These are phyloP conservation scores for Sugiyamaella sp. DNA, from an alignment of 1,139 yeast species.

Conservation along the genomic window DNA sequence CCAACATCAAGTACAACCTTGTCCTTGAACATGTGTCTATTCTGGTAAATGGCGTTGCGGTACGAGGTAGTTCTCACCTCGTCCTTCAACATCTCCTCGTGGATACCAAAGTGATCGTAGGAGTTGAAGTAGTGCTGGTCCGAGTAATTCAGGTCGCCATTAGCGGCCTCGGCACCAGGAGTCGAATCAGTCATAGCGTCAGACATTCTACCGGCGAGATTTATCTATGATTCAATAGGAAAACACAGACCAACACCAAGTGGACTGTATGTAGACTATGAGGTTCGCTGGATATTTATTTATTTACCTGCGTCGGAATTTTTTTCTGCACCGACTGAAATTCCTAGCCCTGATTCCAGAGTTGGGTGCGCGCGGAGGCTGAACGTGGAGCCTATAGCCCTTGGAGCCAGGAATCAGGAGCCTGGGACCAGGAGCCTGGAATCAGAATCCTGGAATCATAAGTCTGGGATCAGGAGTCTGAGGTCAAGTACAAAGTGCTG, in stretches of 20 bases:
- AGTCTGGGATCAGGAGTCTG: too few species aligned
- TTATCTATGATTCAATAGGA: too few species aligned
- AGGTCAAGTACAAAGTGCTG: too few species aligned
- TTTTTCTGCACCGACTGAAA: not conserved
- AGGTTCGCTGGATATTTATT: conserved; percentile 1
- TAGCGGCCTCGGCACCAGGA: conserved; percentile 5
- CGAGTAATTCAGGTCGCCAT: conserved; percentile 31
- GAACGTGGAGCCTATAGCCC: too few species aligned
- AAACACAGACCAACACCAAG: too few species aligned
- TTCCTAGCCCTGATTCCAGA: conserved; percentile 13
- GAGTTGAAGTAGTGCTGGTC: conserved; percentile 95
- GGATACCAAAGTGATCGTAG: conserved; percentile 96
- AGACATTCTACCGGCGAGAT: too few species aligned
- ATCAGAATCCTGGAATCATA: too few species aligned
- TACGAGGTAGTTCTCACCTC: conserved; percentile 89
- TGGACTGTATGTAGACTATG: not conserved
- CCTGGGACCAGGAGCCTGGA: too few species aligned
- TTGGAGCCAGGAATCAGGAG: too few species aligned
- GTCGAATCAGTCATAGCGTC: not conserved
- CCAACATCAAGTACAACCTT: conserved; percentile 98
- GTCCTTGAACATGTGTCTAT: conserved; percentile 85
- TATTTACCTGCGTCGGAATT: too few species aligned
- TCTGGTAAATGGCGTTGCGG: conserved; percentile 90
- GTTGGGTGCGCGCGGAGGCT: too few species aligned
- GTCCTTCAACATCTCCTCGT: conserved; percentile 98